Conservation (phyloP, 208 protist species). For the Trypanosoma scelopori region DNA sequence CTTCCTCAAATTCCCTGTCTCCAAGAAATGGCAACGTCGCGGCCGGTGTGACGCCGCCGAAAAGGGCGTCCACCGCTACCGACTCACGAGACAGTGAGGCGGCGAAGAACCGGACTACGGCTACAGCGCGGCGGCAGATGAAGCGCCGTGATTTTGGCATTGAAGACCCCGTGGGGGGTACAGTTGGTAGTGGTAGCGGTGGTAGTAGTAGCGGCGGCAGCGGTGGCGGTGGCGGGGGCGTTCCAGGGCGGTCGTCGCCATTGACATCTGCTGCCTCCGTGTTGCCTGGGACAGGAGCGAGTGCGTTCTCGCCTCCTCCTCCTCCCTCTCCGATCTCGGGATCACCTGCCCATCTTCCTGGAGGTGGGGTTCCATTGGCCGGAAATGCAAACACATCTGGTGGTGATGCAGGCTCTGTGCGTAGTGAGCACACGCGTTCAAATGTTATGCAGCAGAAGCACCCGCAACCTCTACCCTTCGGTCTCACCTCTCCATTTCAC, state of each 20-base stretch:
- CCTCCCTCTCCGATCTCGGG: not conserved
- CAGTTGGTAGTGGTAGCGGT: not conserved
- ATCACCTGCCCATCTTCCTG: not conserved
- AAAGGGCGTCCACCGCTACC: not conserved
- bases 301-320: not conserved
- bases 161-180: not conserved
- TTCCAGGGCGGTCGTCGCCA: not conserved
- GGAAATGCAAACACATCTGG: not conserved
- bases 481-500: not conserved
- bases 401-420: not conserved
- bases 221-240: constrained; percentile 2
- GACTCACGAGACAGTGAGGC: not conserved
- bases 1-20: not conserved
- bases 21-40: not conserved
- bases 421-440: not conserved
- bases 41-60: not conserved
- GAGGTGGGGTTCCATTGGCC: not conserved
- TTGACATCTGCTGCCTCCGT: not conserved
- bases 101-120: not conserved
- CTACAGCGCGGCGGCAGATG: constrained; percentile 9
- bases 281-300: not conserved
- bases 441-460: constrained; percentile 6
- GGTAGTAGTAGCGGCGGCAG: constrained; percentile 1
- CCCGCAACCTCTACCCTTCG: constrained; percentile 5
- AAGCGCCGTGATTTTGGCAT: constrained; percentile 11